Conservation (phyloP, 805 yeast species). For the Cephaloascus fragrans region DNA sequence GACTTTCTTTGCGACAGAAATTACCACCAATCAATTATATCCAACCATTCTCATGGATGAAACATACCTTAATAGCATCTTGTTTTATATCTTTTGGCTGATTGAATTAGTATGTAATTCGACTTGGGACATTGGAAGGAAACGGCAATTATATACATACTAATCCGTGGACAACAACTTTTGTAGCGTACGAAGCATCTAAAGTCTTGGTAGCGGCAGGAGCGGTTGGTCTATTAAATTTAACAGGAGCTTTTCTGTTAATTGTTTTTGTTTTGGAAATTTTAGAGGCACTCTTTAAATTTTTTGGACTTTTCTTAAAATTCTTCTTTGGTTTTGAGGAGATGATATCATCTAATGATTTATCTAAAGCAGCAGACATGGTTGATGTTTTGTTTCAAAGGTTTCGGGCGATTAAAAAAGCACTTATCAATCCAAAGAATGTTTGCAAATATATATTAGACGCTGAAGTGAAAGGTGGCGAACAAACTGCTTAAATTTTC, state of each 20-base stretch:
- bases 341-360: conserved; percentile 91
- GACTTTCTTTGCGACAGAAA: too few relatives aligned
- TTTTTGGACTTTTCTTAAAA: conserved; percentile 8
- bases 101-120: conserved; percentile 5
- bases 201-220: conserved; percentile 12
- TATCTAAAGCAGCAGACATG: conserved; percentile 81
- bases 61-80: conserved; percentile 80
- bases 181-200: conserved; percentile 55
- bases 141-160: conserved; percentile 13
- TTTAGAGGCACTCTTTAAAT: conserved; percentile 3
- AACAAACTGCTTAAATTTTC: too few relatives aligned
- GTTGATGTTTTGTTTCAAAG: conserved; percentile 8
- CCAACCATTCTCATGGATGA: too few relatives aligned
- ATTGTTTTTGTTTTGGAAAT: neutral
- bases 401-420: conserved; percentile 1
- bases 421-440: conserved; percentile 1
- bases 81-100: conserved; percentile 76
- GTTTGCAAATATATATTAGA: neutral
- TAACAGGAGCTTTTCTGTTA: conserved; percentile 17
- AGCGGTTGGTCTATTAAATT: conserved; percentile 14
- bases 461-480: too few relatives aligned
- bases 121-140: neutral
- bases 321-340: conserved; percentile 42
- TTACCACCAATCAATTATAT: too few relatives aligned
- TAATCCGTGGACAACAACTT: conserved; percentile 77